A percentile compares a stretch with the other conserved stretches of the same genome.
These are phyloP conservation scores for Albifimbria verrucaria DNA, from an alignment of 2,329 filamentous ascomycete genomes.

Conservation along the genomic window DNA sequence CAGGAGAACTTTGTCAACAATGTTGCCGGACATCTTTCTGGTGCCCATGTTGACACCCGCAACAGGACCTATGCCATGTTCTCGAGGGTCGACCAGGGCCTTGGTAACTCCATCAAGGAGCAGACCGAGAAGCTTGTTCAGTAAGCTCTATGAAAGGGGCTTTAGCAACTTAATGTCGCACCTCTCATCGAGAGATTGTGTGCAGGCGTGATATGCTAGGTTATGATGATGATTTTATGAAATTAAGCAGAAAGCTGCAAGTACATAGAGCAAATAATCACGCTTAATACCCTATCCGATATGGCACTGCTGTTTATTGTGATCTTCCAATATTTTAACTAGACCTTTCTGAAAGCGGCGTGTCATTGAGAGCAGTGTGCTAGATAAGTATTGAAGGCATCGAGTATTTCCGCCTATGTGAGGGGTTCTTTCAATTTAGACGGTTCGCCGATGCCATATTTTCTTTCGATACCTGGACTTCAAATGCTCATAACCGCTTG, in stretches of 20 bases:
- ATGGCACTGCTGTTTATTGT: too few species aligned
- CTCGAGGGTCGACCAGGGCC: conserved; percentile 47
- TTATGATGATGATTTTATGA: not conserved
- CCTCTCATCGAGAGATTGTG: not conserved
- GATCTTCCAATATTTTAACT: too few species aligned
- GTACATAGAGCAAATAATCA: not conserved
- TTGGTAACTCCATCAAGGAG: conserved; percentile 50
- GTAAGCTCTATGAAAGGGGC: conserved; percentile 6
- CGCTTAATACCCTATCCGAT: too few species aligned
- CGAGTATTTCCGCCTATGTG: too few species aligned
- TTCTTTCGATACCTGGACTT: too few species aligned
- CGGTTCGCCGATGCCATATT: too few species aligned
- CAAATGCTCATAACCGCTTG: too few species aligned
- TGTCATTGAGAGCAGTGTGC: too few species aligned
- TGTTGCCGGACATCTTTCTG: conserved; percentile 53
- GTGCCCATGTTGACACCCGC: conserved; percentile 51
- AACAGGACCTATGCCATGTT: conserved; percentile 62
- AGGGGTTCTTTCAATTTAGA: too few species aligned
- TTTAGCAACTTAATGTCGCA: not conserved
- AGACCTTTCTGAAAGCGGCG: too few species aligned
- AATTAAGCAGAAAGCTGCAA: not conserved
- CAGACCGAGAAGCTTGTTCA: conserved; percentile 46
- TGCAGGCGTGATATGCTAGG: not conserved
- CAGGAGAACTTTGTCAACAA: conserved; percentile 61
- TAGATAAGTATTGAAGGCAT: too few species aligned